Evolutionary conservation across 768 basidiomycete genomes (phyloP), one percentile per base, ranked within the genome.

Genomic region (Jaapia argillacea): DNA sequence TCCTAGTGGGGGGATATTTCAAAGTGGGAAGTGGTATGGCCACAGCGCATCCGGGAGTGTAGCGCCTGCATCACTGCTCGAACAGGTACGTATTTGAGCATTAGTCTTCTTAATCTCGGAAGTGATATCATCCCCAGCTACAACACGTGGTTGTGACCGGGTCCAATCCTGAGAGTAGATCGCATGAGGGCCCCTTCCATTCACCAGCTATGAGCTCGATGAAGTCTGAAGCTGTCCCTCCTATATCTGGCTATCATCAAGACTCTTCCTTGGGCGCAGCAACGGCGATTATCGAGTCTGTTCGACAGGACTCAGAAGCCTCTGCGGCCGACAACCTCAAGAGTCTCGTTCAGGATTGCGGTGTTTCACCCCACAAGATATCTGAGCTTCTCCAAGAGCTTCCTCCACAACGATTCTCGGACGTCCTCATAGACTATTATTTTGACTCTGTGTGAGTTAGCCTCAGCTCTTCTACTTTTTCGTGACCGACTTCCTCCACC

Each of bases 311-410:
- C 43, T 56, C 59, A 28, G 66, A 73, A 41, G 62, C 67, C 1
- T 65, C 70, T 13, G 83, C 89, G 12, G 85, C 77, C 2, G 88
- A 92, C 56, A 91, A 87, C 52, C 64, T 93, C 40, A 84, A 85
- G 57, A 78, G 78, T 36, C 71, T 97, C 26, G 82, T 94, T 27
- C 84, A 86, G 60, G 91, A 97, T 58, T 97, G 87, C 58, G 92
- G 92, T 4, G 88, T 93, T 27, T 78, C 84, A 14, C 87, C 91
- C 1, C 85, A 90, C 48, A 91, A 91, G 61, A 81, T 97, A 36
- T 79, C 84, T 1, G 92, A 94, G 56, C 74, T 97, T 6, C 68
- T 93, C 16, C 80, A 87, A 56, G 91, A 94, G 52, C 71, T 97
- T 36, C 92, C 92, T 37, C 83, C 86, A 4, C 75, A 75, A 43